Evolutionary conservation across 768 basidiomycete genomes (phyloP).

Genomic region (Tricholoma flavovirens): DNA sequence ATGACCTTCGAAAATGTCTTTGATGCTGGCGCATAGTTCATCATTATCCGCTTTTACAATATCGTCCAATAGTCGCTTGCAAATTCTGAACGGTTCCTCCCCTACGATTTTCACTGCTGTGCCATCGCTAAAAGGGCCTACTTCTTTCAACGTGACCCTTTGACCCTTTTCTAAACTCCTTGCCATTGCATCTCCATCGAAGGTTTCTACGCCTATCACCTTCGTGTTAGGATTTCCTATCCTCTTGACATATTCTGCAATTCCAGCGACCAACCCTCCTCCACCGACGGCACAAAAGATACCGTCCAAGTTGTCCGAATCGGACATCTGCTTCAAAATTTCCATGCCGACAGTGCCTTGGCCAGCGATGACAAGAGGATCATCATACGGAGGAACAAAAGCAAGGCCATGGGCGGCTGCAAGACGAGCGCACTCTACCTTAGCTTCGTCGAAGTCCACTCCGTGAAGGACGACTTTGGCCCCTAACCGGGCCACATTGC

Average conservation of each 20-base stretch:
- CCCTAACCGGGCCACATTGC: conserved; percentile 90
- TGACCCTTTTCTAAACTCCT: conserved; percentile 76
- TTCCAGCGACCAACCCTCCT: conserved; percentile 88
- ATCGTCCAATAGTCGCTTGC: conserved; percentile 76
- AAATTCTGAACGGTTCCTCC: conserved; percentile 91
- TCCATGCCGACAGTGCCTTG: conserved; percentile 96
- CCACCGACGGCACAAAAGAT: conserved; percentile 94
- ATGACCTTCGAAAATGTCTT: conserved; percentile 95
- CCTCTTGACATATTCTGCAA: conserved; percentile 87
- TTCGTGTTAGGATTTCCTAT: conserved; percentile 81
- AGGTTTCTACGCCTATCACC: conserved; percentile 88
- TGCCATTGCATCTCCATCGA: conserved; percentile 93
- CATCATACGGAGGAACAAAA: conserved; percentile 96
- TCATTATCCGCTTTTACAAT: conserved; percentile 88
- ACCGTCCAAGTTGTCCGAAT: conserved; percentile 71
- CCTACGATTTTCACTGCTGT: conserved; percentile 97
- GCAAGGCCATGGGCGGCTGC: conserved; percentile 69
- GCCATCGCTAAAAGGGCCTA: conserved; percentile 95
- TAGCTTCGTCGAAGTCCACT: conserved; percentile 92
- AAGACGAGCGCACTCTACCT: conserved; percentile 86
- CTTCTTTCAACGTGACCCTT: conserved; percentile 78
- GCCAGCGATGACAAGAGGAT: conserved; percentile 94
- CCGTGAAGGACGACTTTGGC: conserved; percentile 94
- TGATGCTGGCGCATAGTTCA: conserved; percentile 97
- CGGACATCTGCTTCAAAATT: conserved; percentile 81